phyloP scores from a whole-genome alignment of 2,329 filamentous ascomycete genomes.

The Pyrenochaeta sp. region DNA sequence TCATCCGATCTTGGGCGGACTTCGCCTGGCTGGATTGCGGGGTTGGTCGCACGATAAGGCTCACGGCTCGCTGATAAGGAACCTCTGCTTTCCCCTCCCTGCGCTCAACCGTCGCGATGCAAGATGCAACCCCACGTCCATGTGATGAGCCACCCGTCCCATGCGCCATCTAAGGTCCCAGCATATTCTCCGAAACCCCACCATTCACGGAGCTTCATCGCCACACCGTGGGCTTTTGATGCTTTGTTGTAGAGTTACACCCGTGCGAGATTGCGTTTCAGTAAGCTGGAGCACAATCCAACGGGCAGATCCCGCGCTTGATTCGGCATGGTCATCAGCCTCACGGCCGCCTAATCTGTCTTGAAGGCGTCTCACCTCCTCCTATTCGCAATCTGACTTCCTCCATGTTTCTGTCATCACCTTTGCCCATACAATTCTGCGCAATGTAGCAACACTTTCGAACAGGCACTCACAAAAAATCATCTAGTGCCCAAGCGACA shows the following conservation, averaged over 20 bases:
- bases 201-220: background rate
- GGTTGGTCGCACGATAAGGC: conserved; percentile 17
- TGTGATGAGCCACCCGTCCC: conserved; percentile 3
- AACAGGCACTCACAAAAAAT: background rate
- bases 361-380: background rate
- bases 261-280: background rate
- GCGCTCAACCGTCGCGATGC: too few species aligned
- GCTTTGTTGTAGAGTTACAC: too few species aligned
- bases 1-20: conserved; percentile 1
- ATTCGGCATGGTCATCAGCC: background rate
- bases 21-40: conserved; percentile 15
- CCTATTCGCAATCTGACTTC: background rate
- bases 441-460: too few species aligned
- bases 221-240: too few species aligned
- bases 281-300: background rate
- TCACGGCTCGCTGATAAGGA: conserved; percentile 17
- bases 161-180: background rate
- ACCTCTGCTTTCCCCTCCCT: conserved; percentile 1
- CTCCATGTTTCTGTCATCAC: background rate
- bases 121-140: too few species aligned
- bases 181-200: background rate
- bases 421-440: background rate
- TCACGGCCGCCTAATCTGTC: background rate
- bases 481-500: background rate
- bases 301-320: conserved; percentile 1